Evolutionary conservation across 495 filamentous ascomycete species (phyloP).

Genomic region (Tuber brumale): DNA sequence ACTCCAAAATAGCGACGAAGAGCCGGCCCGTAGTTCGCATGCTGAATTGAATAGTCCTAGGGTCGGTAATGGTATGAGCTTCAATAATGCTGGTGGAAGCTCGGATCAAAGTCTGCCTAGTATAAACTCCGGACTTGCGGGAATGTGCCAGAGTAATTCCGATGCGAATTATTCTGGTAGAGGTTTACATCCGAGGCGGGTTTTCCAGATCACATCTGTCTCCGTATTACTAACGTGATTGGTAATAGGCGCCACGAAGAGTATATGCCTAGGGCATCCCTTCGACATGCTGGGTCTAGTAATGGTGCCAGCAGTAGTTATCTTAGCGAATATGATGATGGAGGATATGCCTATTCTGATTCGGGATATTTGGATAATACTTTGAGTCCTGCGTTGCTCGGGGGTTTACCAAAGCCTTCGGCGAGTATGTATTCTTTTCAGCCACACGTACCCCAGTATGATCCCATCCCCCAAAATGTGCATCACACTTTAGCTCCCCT

Average conservation of each 20-base stretch:
- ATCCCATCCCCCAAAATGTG: neutral
- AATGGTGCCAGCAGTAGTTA: neutral
- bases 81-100: neutral
- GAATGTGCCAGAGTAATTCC: neutral
- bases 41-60: constrained; percentile 1
- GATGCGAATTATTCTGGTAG: neutral
- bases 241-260: neutral
- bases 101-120: neutral
- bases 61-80: neutral
- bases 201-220: neutral
- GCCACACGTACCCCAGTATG: neutral
- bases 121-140: neutral
- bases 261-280: neutral
- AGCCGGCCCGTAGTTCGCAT: neutral
- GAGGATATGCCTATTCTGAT: neutral
- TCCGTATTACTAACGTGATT: constrained; percentile 1
- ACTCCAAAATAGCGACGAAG: neutral
- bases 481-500: neutral
- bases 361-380: neutral
- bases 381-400: neutral
- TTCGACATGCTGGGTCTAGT: neutral
- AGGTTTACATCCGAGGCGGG: neutral
- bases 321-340: neutral
- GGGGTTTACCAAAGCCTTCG: neutral
- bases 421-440: neutral